phyloP scores from a whole-genome alignment of 1,284 basidiomycete genomes.

The Ceratobasidium sp. region DNA sequence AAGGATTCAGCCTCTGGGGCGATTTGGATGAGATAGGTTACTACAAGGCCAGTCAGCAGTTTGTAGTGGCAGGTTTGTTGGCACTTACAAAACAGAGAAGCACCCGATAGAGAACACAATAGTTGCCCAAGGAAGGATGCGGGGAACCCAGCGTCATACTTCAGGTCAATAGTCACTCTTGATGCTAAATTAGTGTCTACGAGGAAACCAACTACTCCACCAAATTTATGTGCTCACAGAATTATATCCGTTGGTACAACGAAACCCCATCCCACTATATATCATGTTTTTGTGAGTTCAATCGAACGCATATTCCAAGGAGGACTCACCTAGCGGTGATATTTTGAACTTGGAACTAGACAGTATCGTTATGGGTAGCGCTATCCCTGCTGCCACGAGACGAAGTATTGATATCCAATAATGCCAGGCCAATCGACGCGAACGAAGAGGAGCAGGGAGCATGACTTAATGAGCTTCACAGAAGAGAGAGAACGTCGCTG shows the following conservation, averaged over 20 bases:
- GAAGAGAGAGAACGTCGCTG: no score
- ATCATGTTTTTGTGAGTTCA: no score
- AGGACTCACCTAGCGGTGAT: not conserved
- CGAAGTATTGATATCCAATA: constrained; percentile 22
- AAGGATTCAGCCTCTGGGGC: not conserved
- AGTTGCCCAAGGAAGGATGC: constrained; percentile 17
- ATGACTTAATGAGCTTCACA: no score
- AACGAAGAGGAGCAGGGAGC: not conserved
- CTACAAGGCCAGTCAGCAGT: not conserved
- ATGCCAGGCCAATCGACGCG: constrained; percentile 9
- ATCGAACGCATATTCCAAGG: no score
- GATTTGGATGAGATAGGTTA: not conserved
- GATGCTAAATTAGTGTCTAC: not conserved
- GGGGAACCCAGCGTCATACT: not conserved
- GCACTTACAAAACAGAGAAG: not conserved
- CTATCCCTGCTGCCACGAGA: not conserved
- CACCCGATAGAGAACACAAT: not conserved
- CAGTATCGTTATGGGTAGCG: not conserved
- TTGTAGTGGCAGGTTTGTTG: not conserved
- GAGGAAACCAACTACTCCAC: not conserved
- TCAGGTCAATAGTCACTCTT: constrained; percentile 19
- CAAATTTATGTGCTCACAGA: not conserved
- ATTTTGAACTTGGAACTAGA: not conserved
- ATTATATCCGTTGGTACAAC: constrained; percentile 3
- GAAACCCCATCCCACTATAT: not conserved